phyloP scores from a whole-genome alignment of 1,284 basidiomycete species.

The Boletus mariae region DNA sequence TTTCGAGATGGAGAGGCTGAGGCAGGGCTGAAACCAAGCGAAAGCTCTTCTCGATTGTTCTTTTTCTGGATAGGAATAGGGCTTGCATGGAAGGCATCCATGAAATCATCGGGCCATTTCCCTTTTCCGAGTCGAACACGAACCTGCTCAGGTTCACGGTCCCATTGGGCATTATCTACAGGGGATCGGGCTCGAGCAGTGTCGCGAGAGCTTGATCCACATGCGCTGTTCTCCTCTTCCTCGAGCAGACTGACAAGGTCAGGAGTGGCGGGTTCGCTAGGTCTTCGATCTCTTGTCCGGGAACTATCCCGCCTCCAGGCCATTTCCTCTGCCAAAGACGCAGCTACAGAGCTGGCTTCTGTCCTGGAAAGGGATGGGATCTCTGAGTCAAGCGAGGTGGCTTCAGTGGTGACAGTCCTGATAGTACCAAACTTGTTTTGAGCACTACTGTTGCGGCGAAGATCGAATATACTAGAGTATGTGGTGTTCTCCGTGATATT shows the following conservation, averaged over 20 bases:
- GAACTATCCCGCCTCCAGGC: conserved; percentile 38
- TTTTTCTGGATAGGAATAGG: conserved; percentile 32
- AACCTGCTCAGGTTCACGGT: conserved; percentile 33
- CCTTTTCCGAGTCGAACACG: conserved; percentile 66
- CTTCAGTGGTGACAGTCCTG: conserved; percentile 71
- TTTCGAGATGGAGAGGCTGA: conserved; percentile 57
- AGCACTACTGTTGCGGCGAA: conserved; percentile 40
- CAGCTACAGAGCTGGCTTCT: conserved; percentile 54
- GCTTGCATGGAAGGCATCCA: conserved; percentile 49
- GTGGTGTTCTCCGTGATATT: conserved; percentile 53
- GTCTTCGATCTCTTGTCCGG: conserved; percentile 49
- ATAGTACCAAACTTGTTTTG: conserved; percentile 72
- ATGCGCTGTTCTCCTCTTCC: conserved; percentile 62
- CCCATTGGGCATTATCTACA: conserved; percentile 10
- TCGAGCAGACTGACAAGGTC: conserved; percentile 69
- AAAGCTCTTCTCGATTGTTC: conserved; percentile 27
- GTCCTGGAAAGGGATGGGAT: conserved; percentile 58
- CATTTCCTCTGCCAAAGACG: conserved; percentile 43
- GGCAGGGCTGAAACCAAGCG: conserved; percentile 35
- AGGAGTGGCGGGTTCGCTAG: conserved; percentile 55
- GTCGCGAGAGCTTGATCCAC: conserved; percentile 35
- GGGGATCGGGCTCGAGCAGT: conserved; percentile 27
- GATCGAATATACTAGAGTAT: conserved; percentile 64
- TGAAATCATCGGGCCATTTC: conserved; percentile 80
- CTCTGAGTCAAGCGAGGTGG: conserved; percentile 59